Evolutionary conservation across 2,329 filamentous ascomycete genomes (phyloP).

Genomic region (Talaromyces sp.): DNA sequence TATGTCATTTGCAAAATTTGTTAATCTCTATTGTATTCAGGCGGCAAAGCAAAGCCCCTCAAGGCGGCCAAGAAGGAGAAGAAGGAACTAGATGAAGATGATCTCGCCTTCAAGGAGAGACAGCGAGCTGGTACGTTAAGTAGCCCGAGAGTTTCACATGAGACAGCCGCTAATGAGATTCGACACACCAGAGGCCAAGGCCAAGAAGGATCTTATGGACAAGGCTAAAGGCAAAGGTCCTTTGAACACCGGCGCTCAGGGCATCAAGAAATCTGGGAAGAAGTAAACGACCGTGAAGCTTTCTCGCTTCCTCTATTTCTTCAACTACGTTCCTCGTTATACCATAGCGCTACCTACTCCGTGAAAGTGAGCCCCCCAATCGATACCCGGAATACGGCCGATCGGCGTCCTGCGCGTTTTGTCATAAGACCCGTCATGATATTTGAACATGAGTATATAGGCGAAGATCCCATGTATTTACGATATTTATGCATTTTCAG

Average conservation of each 20-base stretch:
- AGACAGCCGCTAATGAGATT: not conserved
- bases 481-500: not conserved
- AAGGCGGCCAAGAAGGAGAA: slow-evolving; percentile 85
- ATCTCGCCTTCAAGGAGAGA: slow-evolving; percentile 78
- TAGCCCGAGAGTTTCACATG: too few species aligned
- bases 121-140: slow-evolving; percentile 69
- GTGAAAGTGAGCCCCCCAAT: not conserved
- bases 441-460: not conserved
- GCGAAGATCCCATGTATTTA: not conserved
- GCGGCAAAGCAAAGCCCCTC: slow-evolving; percentile 78
- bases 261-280: slow-evolving; percentile 98
- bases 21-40: slow-evolving; percentile 43
- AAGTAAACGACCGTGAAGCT: slow-evolving; percentile 58
- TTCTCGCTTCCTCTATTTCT: not conserved
- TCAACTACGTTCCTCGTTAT: not conserved
- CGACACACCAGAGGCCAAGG: slow-evolving; percentile 66
- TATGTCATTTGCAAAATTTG: not conserved
- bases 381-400: slow-evolving; percentile 4
- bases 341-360: not conserved
- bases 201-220: slow-evolving; percentile 76
- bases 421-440: not conserved
- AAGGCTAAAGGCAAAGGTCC: slow-evolving; percentile 86
- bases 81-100: slow-evolving; percentile 83
- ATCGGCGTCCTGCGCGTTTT: slow-evolving; percentile 1
- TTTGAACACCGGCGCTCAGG: slow-evolving; percentile 76